phyloP scores from a whole-genome alignment of 257 asterid species.

The Solanum neorickii region DNA sequence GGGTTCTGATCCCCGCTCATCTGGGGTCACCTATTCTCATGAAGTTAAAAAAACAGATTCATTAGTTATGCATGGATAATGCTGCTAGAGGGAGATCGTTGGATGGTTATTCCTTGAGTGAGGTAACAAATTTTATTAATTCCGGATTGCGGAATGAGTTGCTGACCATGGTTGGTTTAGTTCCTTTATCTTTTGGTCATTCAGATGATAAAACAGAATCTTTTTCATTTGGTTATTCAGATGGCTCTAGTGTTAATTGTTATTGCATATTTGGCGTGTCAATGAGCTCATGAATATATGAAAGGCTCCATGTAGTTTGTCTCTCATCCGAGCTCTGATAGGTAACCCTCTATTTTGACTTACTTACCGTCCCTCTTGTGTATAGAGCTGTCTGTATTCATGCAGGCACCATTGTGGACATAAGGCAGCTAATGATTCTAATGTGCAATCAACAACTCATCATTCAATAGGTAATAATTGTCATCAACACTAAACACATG shows the following conservation, averaged over 20 bases:
- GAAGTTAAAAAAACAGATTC: constrained; percentile 12
- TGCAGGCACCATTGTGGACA: constrained; percentile 2
- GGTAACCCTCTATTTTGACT: constrained; percentile 4
- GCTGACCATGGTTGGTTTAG: not conserved
- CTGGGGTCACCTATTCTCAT: constrained; percentile 8
- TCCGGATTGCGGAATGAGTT: constrained; percentile 7
- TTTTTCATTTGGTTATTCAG: constrained; percentile 9
- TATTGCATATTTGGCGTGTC: constrained; percentile 11
- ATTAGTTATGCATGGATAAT: constrained; percentile 19
- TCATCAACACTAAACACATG: not conserved
- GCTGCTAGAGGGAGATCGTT: constrained; percentile 26
- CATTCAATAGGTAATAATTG: not conserved
- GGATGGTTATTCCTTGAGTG: constrained; percentile 1
- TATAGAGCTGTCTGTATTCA: not conserved
- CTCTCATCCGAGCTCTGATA: not conserved
- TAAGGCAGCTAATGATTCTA: constrained; percentile 1
- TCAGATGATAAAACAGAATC: not conserved
- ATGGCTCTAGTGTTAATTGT: constrained; percentile 7
- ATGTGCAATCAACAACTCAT: not conserved
- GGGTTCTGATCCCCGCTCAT: constrained; percentile 8
- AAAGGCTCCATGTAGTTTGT: constrained; percentile 1
- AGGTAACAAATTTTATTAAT: constrained; percentile 30
- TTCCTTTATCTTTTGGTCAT: constrained; percentile 5
- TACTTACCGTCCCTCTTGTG: not conserved
- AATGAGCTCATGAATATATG: constrained; percentile 10